Percentiles rank a stretch among this genome's conserved stretches.
Evolutionary conservation across 768 basidiomycete species (phyloP).

Genomic region (Collybiopsis confluens): DNA sequence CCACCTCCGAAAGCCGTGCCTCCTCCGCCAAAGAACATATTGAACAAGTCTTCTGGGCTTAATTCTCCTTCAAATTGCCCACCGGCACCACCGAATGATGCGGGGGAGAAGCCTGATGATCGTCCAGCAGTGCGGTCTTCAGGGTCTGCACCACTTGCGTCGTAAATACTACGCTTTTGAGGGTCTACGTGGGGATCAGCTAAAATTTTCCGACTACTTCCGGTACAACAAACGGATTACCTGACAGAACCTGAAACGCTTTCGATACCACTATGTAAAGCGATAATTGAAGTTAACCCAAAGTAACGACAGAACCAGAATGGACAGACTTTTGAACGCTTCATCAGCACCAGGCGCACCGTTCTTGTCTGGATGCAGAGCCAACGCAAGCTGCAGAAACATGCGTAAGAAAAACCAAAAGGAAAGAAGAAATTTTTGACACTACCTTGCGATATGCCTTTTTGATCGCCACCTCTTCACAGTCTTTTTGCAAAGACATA

Average conservation of each 20-base stretch:
- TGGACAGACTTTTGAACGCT: constrained; percentile 86
- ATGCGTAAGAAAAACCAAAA: constrained; percentile 6
- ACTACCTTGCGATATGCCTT: constrained; percentile 93
- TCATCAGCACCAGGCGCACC: constrained; percentile 98
- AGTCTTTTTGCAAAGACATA: constrained; percentile 69
- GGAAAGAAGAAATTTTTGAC: constrained; percentile 6
- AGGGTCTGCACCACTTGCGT: constrained; percentile 83
- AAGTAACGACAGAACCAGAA: background rate
- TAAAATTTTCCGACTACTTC: background rate
- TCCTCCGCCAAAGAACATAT: constrained; percentile 94
- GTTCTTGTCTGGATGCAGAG: constrained; percentile 90
- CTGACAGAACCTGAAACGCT: constrained; percentile 92
- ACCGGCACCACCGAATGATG: constrained; percentile 44
- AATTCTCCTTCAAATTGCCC: constrained; percentile 75
- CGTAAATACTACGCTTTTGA: constrained; percentile 85
- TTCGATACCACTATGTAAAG: constrained; percentile 83
- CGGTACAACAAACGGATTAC: constrained; percentile 27
- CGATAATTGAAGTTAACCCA: constrained; percentile 8
- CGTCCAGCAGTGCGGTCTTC: constrained; percentile 73
- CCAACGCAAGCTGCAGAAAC: constrained; percentile 67
- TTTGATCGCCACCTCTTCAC: constrained; percentile 83
- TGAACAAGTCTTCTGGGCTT: constrained; percentile 94
- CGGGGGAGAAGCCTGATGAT: constrained; percentile 45
- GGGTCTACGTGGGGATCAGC: constrained; percentile 46
- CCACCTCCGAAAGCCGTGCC: constrained; percentile 47